Evolutionary conservation across 345 rosid genomes (phyloP).

Genomic region (Tarenaya hassleriana): DNA sequence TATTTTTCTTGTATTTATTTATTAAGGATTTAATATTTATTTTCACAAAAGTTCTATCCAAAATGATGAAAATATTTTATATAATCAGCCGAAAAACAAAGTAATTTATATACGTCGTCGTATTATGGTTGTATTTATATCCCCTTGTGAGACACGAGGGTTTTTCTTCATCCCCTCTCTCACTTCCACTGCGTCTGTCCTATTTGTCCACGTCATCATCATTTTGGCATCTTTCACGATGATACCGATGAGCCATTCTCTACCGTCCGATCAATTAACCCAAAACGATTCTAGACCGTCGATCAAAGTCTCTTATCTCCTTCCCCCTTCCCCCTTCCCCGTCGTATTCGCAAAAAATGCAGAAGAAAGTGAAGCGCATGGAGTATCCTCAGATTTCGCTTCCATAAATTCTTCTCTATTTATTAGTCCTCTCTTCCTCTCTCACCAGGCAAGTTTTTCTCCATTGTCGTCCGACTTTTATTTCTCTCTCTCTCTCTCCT

Average conservation of each 20-base stretch:
- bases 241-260: slow-evolving; percentile 11
- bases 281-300: no score
- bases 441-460: slow-evolving; percentile 18
- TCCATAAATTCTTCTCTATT: slow-evolving; percentile 9
- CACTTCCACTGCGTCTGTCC: no score
- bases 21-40: no score
- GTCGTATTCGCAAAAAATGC: slow-evolving; percentile 25
- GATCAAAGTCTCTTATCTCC: neutral
- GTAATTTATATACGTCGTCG: no score
- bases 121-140: no score
- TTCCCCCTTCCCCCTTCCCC: slow-evolving; percentile 22
- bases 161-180: no score
- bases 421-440: slow-evolving; percentile 3
- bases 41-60: no score
- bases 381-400: slow-evolving; percentile 19
- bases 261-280: neutral
- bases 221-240: slow-evolving; percentile 27
- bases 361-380: slow-evolving; percentile 27
- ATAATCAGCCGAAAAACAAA: no score
- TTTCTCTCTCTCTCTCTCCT: neutral
- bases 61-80: no score
- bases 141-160: no score
- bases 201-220: slow-evolving; percentile 25
- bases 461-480: slow-evolving; percentile 12
- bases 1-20: no score